A percentile compares a stretch with the other conserved stretches of the same genome.
Evolutionary conservation across 2,329 filamentous ascomycete species (phyloP).

Genomic region (Dothideomycetidae sp.): DNA sequence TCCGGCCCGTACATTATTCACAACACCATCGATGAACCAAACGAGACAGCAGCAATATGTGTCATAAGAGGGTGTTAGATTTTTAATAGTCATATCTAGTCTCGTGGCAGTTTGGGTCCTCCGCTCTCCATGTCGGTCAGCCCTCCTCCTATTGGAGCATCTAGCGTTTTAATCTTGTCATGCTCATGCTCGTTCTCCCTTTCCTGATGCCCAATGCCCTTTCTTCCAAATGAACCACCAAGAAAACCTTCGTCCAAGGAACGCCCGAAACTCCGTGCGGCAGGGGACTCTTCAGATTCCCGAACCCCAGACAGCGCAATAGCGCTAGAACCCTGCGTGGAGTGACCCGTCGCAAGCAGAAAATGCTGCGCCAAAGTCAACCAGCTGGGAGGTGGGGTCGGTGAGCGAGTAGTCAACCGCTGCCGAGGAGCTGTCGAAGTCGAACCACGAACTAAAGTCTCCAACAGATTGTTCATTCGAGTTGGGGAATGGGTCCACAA

Average conservation of each 20-base stretch:
- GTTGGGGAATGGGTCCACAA: constrained; percentile 24
- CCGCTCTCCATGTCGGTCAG: neutral
- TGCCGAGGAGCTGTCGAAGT: constrained; percentile 11
- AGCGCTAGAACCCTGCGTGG: constrained; percentile 12
- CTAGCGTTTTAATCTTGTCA: neutral
- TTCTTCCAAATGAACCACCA: constrained; percentile 4
- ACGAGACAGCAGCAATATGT: neutral
- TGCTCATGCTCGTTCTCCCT: constrained; percentile 5
- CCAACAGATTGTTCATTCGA: constrained; percentile 17
- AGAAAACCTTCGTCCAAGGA: constrained; percentile 3
- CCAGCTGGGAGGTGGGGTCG: constrained; percentile 10
- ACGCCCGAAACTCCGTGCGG: constrained; percentile 5
- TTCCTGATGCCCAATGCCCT: constrained; percentile 7
- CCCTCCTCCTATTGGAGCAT: neutral
- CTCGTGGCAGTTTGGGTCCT: constrained; percentile 3
- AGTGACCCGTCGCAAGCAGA: constrained; percentile 13
- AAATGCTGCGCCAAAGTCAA: constrained; percentile 13
- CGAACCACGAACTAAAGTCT: constrained; percentile 7
- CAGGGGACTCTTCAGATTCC: constrained; percentile 1
- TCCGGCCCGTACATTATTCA: too few species aligned
- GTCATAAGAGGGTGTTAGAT: neutral
- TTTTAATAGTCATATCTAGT: constrained; percentile 1
- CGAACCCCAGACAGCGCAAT: constrained; percentile 10
- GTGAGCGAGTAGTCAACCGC: constrained; percentile 9
- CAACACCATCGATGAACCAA: too few species aligned